Percentiles rank a stretch among this genome's conserved stretches.
Conservation (phyloP, 805 yeast genomes). For the Wickerhamiella australiensis region DNA sequence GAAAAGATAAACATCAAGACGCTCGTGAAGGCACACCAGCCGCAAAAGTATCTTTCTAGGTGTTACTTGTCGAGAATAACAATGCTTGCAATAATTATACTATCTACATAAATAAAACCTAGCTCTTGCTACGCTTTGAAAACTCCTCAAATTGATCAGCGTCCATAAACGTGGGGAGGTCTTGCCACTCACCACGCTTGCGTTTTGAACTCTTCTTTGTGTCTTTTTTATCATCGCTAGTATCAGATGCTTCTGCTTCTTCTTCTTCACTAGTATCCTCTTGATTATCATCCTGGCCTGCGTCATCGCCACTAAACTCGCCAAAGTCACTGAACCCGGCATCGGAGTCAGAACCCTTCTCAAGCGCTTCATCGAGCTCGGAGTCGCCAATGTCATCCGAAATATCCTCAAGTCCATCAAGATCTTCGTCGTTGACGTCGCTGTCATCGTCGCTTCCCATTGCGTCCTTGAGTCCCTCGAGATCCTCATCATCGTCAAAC, state of each 20-base stretch:
- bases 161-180: slow-evolving; percentile 22
- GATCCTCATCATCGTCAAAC: slow-evolving; percentile 35
- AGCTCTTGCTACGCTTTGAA: slow-evolving; percentile 9
- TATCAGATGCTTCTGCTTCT: slow-evolving; percentile 4
- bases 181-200: slow-evolving; percentile 21
- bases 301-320: slow-evolving; percentile 25
- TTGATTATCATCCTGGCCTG: slow-evolving; percentile 60
- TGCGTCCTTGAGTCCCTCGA: slow-evolving; percentile 29
- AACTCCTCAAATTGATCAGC: slow-evolving; percentile 23
- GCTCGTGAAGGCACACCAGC: too few relatives aligned
- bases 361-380: slow-evolving; percentile 16
- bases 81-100: background rate
- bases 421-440: slow-evolving; percentile 21
- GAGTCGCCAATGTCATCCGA: slow-evolving; percentile 24
- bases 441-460: slow-evolving; percentile 23
- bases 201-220: slow-evolving; percentile 16
- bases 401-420: slow-evolving; percentile 19
- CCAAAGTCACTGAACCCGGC: slow-evolving; percentile 28
- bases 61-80: too few relatives aligned
- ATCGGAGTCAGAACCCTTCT: slow-evolving; percentile 20
- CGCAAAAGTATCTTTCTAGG: too few relatives aligned
- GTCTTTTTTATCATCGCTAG: background rate
- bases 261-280: slow-evolving; percentile 21
- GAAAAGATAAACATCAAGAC: too few relatives aligned
- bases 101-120: background rate